Conservation (phyloP, 345 rosid genomes). For the Eucalyptus urophylla region DNA sequence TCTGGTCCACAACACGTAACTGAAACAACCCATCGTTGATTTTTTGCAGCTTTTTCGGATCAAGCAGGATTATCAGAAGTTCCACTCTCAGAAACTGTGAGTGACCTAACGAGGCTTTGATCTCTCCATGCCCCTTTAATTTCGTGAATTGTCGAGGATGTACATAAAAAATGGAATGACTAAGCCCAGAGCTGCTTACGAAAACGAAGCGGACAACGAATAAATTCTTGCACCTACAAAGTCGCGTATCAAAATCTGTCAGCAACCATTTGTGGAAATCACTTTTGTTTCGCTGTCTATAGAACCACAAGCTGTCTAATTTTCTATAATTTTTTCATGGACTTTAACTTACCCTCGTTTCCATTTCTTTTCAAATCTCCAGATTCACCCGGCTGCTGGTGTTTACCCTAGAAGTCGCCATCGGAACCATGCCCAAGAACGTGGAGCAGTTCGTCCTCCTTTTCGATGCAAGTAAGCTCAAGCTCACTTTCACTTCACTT, state of each 20-base stretch:
- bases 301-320: background rate
- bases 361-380: background rate
- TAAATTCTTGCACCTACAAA: background rate
- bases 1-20: background rate
- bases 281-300: background rate
- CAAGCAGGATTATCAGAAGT: slow-evolving; percentile 82
- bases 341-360: background rate
- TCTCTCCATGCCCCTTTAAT: background rate
- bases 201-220: background rate
- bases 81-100: slow-evolving; percentile 73
- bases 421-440: slow-evolving; percentile 69
- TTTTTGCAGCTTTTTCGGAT: slow-evolving; percentile 65
- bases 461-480: slow-evolving; percentile 79
- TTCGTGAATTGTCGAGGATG: background rate
- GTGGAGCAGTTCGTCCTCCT: slow-evolving; percentile 73
- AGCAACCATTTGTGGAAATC: background rate
- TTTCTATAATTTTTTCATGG: background rate
- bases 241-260: background rate
- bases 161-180: background rate
- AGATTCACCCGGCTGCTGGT: slow-evolving; percentile 81
- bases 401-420: slow-evolving; percentile 84
- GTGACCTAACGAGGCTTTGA: background rate
- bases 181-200: background rate
- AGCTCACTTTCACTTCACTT: background rate
- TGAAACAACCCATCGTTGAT: background rate